Percentiles rank a stretch among this genome's conserved stretches.
These are phyloP conservation scores for Selaginella moellendorffii DNA, from an alignment of 75 land plant species.

Conservation along the genomic window DNA sequence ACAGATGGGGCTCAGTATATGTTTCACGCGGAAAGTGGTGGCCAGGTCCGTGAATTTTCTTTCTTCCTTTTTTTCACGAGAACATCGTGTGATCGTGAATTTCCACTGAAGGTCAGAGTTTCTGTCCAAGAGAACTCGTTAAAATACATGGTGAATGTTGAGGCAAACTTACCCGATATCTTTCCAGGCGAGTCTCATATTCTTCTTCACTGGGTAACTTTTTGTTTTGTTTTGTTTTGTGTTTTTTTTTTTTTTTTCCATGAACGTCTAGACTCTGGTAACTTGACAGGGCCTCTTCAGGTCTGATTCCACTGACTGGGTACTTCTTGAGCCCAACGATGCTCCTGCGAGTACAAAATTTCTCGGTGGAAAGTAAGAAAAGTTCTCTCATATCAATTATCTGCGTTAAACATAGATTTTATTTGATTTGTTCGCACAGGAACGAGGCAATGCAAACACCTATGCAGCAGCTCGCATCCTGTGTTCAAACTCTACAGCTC, in stretches of 20 bases:
- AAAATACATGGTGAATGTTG: background rate
- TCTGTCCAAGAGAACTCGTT: background rate
- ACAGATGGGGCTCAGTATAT: background rate
- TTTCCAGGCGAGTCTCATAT: background rate
- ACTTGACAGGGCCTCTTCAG: conserved; percentile 33
- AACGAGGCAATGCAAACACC: conserved; percentile 40
- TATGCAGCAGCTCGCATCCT: conserved; percentile 22
- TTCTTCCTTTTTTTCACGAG: background rate
- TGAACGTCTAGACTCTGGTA: too few species aligned
- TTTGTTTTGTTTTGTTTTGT: background rate
- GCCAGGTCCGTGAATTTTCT: background rate
- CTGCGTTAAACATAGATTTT: background rate
- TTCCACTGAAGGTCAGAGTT: background rate
- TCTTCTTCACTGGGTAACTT: background rate
- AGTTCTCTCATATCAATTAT: background rate
- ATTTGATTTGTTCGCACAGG: conserved; percentile 14
- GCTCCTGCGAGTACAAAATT: conserved; percentile 14
- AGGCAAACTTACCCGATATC: background rate
- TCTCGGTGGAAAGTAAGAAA: conserved; percentile 15
- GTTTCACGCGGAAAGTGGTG: background rate
- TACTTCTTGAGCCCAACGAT: conserved; percentile 20
- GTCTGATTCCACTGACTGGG: conserved; percentile 38
- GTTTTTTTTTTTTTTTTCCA: background rate
- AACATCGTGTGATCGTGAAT: background rate
- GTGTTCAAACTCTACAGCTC: conserved; percentile 27